These are phyloP conservation scores for Epichloe coenophiala DNA, from an alignment of 2,329 filamentous ascomycete genomes.

Conservation along the genomic window DNA sequence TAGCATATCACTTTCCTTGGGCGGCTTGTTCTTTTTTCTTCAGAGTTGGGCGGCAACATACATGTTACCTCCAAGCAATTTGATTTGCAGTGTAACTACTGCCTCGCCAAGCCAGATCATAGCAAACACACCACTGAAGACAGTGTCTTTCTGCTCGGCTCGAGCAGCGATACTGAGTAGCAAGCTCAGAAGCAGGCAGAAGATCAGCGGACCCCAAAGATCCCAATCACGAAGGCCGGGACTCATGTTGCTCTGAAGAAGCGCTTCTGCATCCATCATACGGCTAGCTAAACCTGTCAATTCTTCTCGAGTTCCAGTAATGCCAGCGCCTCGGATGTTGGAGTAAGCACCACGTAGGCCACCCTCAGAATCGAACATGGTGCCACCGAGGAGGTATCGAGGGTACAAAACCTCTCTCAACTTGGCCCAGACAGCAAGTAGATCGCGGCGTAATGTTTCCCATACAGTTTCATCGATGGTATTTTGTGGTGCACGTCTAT, in stretches of 20 bases:
- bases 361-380: slow-evolving; percentile 44
- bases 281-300: slow-evolving; percentile 46
- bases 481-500: slow-evolving; percentile 76
- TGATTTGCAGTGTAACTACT: slow-evolving; percentile 95
- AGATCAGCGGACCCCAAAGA: slow-evolving; percentile 91
- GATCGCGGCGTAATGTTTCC: slow-evolving; percentile 87
- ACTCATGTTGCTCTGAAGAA: slow-evolving; percentile 62
- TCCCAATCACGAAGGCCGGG: slow-evolving; percentile 93
- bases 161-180: slow-evolving; percentile 74
- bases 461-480: slow-evolving; percentile 97
- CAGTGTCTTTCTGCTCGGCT: slow-evolving; percentile 67
- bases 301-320: slow-evolving; percentile 48
- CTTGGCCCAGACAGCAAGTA: slow-evolving; percentile 92
- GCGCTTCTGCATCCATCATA: slow-evolving; percentile 48
- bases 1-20: neutral
- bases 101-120: slow-evolving; percentile 96
- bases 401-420: slow-evolving; percentile 95
- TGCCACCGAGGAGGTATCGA: slow-evolving; percentile 71
- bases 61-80: slow-evolving; percentile 93
- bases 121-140: slow-evolving; percentile 93
- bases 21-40: neutral
- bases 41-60: slow-evolving; percentile 34
- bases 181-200: slow-evolving; percentile 78
- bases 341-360: slow-evolving; percentile 48
- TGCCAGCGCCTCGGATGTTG: slow-evolving; percentile 43